phyloP scores from a whole-genome alignment of 2,329 filamentous ascomycete genomes.

The Ophiostoma quercus region DNA sequence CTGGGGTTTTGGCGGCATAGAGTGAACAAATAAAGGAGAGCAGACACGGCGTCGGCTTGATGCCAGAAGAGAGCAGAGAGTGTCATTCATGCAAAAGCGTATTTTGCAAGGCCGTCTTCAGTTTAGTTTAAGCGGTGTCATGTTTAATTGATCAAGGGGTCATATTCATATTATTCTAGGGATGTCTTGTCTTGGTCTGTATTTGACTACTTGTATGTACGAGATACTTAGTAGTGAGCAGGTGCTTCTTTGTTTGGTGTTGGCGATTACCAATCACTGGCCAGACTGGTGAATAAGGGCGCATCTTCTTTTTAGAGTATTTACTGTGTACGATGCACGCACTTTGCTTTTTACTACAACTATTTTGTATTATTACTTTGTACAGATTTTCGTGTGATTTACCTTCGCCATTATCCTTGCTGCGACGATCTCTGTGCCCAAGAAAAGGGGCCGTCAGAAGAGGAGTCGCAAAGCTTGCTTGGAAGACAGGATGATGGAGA shows the following conservation, averaged over 20 bases:
- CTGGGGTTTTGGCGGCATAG: not conserved
- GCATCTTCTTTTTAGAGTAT: too few species aligned
- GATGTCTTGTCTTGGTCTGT: not conserved
- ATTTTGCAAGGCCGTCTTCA: too few species aligned
- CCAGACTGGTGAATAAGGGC: too few species aligned
- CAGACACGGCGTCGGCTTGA: not conserved
- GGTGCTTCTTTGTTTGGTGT: not conserved
- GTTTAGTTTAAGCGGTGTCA: too few species aligned
- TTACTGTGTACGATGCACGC: too few species aligned
- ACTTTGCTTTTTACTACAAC: too few species aligned
- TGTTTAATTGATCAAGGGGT: not conserved
- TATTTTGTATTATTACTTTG: too few species aligned
- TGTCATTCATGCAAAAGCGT: not conserved
- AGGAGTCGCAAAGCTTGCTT: not conserved
- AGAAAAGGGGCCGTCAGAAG: not conserved
- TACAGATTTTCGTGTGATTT: not conserved
- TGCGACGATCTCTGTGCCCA: constrained; percentile 5
- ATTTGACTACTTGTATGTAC: too few species aligned
- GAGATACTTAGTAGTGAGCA: not conserved
- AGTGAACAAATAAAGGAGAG: not conserved
- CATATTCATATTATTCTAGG: too few species aligned
- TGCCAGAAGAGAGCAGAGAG: not conserved
- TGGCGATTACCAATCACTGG: not conserved
- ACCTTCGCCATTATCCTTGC: not conserved
- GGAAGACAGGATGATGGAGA: not conserved